A percentile compares a stretch with the other conserved stretches of the same genome.
These are phyloP conservation scores for Chaetomiaceae sp. DNA, from an alignment of 2,329 filamentous ascomycete species.

Conservation along the genomic window DNA sequence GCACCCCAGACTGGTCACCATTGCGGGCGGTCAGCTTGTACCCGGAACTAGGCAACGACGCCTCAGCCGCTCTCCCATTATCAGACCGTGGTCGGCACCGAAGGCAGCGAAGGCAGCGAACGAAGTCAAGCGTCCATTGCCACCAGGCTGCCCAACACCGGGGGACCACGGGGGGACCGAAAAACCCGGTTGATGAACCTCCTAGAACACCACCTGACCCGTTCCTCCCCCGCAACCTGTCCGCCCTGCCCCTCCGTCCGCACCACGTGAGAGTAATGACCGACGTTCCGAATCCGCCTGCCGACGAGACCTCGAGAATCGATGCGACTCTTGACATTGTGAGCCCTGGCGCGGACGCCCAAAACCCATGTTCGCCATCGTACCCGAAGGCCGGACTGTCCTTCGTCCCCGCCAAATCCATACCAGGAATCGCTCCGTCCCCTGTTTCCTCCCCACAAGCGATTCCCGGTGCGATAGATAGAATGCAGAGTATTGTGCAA, in stretches of 20 bases:
- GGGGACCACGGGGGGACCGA: not conserved
- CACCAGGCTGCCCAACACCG: not conserved
- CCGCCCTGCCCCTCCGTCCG: not conserved
- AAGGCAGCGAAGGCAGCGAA: not conserved
- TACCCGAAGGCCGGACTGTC: constrained; percentile 1
- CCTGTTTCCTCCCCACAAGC: constrained; percentile 37
- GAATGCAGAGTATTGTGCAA: constrained; percentile 20
- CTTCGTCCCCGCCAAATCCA: constrained; percentile 3
- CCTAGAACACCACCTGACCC: not conserved
- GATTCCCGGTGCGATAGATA: constrained; percentile 31
- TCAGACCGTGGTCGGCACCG: not conserved
- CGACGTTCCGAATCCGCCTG: not conserved
- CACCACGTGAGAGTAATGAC: not conserved
- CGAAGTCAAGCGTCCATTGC: not conserved
- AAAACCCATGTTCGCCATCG: not conserved
- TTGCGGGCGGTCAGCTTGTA: constrained; percentile 1
- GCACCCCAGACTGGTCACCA: constrained; percentile 9
- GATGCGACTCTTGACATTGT: not conserved
- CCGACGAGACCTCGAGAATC: not conserved
- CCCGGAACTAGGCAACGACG: constrained; percentile 4
- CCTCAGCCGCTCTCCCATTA: constrained; percentile 6
- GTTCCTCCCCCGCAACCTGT: not conserved
- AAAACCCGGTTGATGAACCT: not conserved
- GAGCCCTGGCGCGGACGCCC: not conserved
- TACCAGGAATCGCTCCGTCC: constrained; percentile 28